Evolutionary conservation across 257 asterid species (phyloP).

Genomic region (Penstemon barbatus): DNA sequence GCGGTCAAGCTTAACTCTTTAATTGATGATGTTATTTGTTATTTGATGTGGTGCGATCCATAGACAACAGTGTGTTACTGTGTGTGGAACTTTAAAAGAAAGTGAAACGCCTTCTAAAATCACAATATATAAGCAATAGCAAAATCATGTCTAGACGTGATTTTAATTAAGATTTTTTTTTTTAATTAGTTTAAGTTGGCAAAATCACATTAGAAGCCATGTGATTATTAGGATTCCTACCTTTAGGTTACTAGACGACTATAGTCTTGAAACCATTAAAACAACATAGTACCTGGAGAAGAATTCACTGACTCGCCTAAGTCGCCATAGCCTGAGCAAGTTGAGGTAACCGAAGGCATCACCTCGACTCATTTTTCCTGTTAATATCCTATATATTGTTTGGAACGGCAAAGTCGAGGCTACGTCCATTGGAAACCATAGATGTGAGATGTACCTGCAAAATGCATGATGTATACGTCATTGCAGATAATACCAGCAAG

Average conservation of each 20-base stretch:
- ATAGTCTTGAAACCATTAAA: neutral
- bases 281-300: slow-evolving; percentile 60
- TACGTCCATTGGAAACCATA: slow-evolving; percentile 83
- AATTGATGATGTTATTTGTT: no score
- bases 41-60: no score
- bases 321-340: slow-evolving; percentile 94
- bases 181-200: no score
- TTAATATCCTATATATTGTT: slow-evolving; percentile 44
- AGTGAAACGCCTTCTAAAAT: no score
- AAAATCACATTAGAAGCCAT: neutral
- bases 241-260: neutral
- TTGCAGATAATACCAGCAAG: no score
- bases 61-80: no score
- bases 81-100: no score
- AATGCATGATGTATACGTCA: neutral
- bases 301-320: slow-evolving; percentile 80
- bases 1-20: neutral
- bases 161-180: no score
- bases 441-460: slow-evolving; percentile 57
- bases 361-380: slow-evolving; percentile 46
- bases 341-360: slow-evolving; percentile 78
- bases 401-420: slow-evolving; percentile 92
- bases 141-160: no score
- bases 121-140: no score
- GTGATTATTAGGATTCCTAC: neutral